These are phyloP conservation scores for Mimosa pudica DNA, from an alignment of 306 rosid genomes.

Conservation along the genomic window DNA sequence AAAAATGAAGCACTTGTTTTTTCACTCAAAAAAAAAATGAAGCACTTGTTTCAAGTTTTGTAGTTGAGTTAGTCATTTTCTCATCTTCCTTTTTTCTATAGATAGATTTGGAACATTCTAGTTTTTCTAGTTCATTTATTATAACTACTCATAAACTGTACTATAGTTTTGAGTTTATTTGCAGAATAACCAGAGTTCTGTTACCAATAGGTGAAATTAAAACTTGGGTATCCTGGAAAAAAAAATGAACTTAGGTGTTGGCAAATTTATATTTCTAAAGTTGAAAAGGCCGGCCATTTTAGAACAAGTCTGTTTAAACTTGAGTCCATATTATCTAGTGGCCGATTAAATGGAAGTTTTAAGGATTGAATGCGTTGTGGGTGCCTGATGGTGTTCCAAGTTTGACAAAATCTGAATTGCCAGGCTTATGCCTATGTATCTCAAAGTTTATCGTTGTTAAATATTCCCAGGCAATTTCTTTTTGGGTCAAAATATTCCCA, in stretches of 20 bases:
- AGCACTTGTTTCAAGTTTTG: background rate
- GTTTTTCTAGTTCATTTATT: background rate
- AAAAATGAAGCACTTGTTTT: background rate
- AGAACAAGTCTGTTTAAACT: background rate
- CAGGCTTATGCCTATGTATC: background rate
- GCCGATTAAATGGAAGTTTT: background rate
- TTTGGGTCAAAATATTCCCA: background rate
- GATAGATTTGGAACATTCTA: background rate
- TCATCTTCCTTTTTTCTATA: background rate
- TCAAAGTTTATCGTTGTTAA: background rate
- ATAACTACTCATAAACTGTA: background rate
- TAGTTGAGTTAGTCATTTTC: constrained; percentile 6
- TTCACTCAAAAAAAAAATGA: no score
- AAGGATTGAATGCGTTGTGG: background rate
- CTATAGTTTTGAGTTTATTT: background rate
- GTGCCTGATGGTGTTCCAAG: background rate
- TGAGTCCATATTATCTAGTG: background rate
- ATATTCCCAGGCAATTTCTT: background rate
- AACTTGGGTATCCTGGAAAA: no score
- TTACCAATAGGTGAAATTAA: background rate
- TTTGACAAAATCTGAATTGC: background rate
- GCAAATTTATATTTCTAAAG: background rate
- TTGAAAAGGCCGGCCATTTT: background rate
- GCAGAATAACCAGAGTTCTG: background rate
- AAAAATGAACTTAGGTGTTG: background rate